Evolutionary conservation across 148 eudicot genomes (phyloP), one percentile per base, ranked within the genome.

Genomic region (Simmondsia chinensis): DNA sequence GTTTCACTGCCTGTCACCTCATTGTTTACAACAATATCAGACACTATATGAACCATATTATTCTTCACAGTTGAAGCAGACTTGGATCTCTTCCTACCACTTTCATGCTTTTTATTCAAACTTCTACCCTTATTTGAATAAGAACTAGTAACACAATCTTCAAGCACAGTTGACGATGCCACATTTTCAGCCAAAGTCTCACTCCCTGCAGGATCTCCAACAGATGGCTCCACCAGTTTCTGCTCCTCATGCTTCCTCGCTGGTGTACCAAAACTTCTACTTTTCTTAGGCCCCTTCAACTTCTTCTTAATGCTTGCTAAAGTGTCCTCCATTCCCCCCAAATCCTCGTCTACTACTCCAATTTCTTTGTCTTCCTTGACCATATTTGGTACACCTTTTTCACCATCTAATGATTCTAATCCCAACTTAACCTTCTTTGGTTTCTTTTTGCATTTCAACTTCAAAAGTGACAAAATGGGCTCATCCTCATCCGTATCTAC

Each of bases 271-370:
- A 33, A 36, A 38, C 69, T 72, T 36, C 48, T 37, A 30, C 71
- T 76, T 60, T 73, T 93, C 71, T 77, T 93, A 1, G 96, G 94
- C 23, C 60, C 87, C 80, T 72, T 86, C 68, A 93, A 55, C 65
- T 86, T 93, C 74, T 82, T 93, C 73, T 61, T 77, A 52, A 93
- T 86, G 50, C 57, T 66, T 16, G 99, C 99, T 66, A 93, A 77
- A 4, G 99, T 93, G 63, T 86, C 99, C 52, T 83, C 78, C 87
- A 93, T 69, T 33, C 81, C 85, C 48, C 76, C 89, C 45, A 68
- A 68, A 39, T 69, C 94, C 45, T 54, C 74, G 32, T 48, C 64
- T n/a, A 17, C 39, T 13, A 39, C 64, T 64, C 26, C 42, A 43
- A n/a, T n/a, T n/a, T 34, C 20, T 39, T 52, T 67, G 28, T 60